These are phyloP conservation scores for Populus deltoides DNA, from an alignment of 345 rosid species.

Conservation along the genomic window DNA sequence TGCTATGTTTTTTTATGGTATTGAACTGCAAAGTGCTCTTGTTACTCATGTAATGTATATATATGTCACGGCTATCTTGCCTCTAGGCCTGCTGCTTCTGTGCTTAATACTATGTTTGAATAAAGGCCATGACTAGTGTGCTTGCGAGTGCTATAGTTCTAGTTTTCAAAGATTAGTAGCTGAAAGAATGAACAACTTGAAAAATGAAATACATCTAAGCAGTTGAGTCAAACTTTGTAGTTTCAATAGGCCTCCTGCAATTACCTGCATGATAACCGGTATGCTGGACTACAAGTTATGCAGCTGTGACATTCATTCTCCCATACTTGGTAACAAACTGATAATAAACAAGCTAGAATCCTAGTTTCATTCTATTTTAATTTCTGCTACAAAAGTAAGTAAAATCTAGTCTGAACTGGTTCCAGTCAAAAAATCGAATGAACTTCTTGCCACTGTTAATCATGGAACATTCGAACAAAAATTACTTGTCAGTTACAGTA, in stretches of 20 bases:
- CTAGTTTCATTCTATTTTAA: too few species aligned
- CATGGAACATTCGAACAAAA: too few species aligned
- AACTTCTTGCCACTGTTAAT: too few species aligned
- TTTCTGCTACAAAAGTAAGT: too few species aligned
- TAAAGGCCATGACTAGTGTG: slow-evolving; percentile 8
- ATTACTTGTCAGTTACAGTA: neutral
- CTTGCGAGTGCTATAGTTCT: neutral
- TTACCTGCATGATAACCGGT: neutral
- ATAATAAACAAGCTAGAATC: neutral
- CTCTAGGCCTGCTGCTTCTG: slow-evolving; percentile 1
- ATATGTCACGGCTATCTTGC: neutral
- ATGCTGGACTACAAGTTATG: neutral
- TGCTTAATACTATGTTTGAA: neutral
- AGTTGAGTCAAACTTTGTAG: neutral
- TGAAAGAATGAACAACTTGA: neutral
- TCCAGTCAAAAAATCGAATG: too few species aligned
- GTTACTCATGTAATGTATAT: neutral
- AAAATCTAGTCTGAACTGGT: too few species aligned
- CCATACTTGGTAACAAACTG: neutral
- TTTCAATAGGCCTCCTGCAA: neutral
- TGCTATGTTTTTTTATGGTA: neutral
- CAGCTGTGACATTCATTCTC: neutral
- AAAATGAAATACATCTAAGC: neutral
- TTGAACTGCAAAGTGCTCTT: neutral
- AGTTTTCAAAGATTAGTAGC: neutral